Conservation (phyloP, 2,329 filamentous ascomycete genomes). For the Fonsecaea nubica region DNA sequence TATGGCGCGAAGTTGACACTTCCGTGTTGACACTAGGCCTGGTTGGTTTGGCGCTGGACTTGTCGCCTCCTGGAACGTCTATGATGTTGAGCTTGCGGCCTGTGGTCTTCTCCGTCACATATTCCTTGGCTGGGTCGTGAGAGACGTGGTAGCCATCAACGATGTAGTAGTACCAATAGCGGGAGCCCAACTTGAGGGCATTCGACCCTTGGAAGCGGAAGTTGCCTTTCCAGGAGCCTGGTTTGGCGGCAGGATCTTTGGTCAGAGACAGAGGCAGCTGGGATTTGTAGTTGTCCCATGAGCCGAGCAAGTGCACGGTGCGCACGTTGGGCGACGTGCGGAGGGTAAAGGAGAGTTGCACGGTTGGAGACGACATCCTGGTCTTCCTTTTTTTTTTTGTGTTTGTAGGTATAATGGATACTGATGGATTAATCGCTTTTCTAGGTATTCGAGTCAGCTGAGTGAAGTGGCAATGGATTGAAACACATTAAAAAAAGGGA, state of each 20-base stretch:
- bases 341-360: slow-evolving; percentile 94
- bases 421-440: slow-evolving; percentile 15
- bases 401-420: slow-evolving; percentile 7
- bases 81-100: slow-evolving; percentile 97
- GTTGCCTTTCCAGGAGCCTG: slow-evolving; percentile 91
- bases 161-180: slow-evolving; percentile 99
- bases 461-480: background rate
- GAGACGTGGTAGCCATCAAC: slow-evolving; percentile 98
- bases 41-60: slow-evolving; percentile 47
- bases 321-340: slow-evolving; percentile 96
- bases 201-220: slow-evolving; percentile 86
- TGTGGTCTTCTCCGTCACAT: slow-evolving; percentile 92
- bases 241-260: slow-evolving; percentile 82
- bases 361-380: slow-evolving; percentile 60
- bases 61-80: slow-evolving; percentile 73
- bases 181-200: slow-evolving; percentile 83
- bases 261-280: slow-evolving; percentile 81
- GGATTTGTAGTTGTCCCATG: slow-evolving; percentile 95
- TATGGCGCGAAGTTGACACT: slow-evolving; percentile 57
- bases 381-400: slow-evolving; percentile 13
- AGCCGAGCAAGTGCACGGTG: slow-evolving; percentile 95
- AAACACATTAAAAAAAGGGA: slow-evolving; percentile 1
- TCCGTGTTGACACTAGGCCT: slow-evolving; percentile 48
- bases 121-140: slow-evolving; percentile 89
- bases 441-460: slow-evolving; percentile 3